Evolutionary conservation across 345 rosid genomes (phyloP).

Genomic region (Gossypium rotundifolium): DNA sequence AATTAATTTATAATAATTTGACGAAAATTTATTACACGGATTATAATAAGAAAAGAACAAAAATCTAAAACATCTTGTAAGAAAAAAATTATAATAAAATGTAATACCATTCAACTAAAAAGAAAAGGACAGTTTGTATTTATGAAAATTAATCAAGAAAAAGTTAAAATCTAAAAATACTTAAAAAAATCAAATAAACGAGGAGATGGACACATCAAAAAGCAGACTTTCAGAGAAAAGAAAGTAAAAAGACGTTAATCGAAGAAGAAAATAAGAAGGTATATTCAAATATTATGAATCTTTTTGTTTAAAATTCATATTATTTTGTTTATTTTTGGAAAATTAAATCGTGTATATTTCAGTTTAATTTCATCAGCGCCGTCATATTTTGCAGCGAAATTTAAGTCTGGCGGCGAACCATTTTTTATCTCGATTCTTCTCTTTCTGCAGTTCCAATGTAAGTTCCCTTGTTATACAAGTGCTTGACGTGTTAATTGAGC

Average conservation of each 20-base stretch:
- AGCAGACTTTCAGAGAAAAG: no score
- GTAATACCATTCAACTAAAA: no score
- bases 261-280: constrained; percentile 13
- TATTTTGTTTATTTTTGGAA: background rate
- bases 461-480: background rate
- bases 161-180: no score
- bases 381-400: background rate
- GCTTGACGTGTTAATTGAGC: background rate
- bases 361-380: background rate
- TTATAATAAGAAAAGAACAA: no score
- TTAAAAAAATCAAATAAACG: no score
- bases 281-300: background rate
- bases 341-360: background rate
- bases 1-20: no score
- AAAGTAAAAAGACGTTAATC: background rate
- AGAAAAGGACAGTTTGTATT: no score
- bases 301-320: background rate
- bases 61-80: no score
- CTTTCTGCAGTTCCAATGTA: background rate
- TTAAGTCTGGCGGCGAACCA: background rate
- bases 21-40: no score
- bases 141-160: no score
- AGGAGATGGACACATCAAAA: no score
- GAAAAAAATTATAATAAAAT: no score
- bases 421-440: background rate